Conservation (phyloP, 2,329 filamentous ascomycete species). For the Scytalidium lignicola region DNA sequence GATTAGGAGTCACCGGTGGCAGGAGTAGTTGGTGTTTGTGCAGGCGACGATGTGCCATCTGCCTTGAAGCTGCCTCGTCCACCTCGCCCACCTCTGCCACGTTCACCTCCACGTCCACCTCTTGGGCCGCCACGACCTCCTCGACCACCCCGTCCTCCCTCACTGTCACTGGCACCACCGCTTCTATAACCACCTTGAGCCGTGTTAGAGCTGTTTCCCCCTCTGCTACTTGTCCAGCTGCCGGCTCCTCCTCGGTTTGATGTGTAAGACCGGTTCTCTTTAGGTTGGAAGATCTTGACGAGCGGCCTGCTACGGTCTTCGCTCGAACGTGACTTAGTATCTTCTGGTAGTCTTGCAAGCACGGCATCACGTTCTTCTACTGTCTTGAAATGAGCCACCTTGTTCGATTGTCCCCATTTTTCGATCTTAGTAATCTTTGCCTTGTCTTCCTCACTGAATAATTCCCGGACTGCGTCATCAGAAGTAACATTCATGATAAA, state of each 20-base stretch:
- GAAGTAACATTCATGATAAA: constrained; percentile 85
- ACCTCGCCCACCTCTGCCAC: constrained; percentile 52
- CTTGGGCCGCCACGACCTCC: constrained; percentile 54
- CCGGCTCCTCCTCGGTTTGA: constrained; percentile 60
- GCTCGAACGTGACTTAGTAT: constrained; percentile 65
- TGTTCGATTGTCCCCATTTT: constrained; percentile 74
- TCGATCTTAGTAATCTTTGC: constrained; percentile 74
- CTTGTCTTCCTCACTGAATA: constrained; percentile 80
- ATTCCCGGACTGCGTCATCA: constrained; percentile 74
- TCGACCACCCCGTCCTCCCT: constrained; percentile 50
- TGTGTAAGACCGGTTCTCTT: constrained; percentile 47
- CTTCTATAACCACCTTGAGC: constrained; percentile 75
- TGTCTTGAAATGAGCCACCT: constrained; percentile 80
- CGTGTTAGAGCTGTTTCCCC: constrained; percentile 48
- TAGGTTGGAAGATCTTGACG: constrained; percentile 77
- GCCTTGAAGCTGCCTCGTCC: constrained; percentile 51
- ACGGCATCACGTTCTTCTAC: constrained; percentile 75
- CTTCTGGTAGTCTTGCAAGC: constrained; percentile 67
- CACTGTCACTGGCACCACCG: constrained; percentile 72
- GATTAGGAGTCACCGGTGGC: constrained; percentile 31
- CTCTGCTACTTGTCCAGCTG: constrained; percentile 61
- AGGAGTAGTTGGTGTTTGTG: constrained; percentile 46
- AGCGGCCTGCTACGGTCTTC: constrained; percentile 74
- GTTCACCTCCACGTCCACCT: constrained; percentile 47
- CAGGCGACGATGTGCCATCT: constrained; percentile 44